Evolutionary conservation across 768 basidiomycete genomes (phyloP).

Genomic region (Xerocomellus intermedius): DNA sequence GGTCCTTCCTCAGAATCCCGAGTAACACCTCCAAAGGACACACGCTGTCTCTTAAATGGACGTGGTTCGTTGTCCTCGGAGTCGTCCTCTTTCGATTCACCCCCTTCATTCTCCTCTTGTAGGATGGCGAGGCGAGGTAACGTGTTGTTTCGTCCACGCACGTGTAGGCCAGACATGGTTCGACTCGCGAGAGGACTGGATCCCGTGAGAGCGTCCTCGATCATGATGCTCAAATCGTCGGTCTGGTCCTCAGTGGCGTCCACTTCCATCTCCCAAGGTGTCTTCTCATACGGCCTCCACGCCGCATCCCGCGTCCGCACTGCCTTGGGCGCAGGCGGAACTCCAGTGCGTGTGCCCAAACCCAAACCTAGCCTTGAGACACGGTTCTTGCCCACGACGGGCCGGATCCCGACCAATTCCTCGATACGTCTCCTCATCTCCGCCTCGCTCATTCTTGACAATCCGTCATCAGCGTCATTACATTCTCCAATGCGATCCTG

Average conservation of each 20-base stretch:
- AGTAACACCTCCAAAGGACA: not conserved
- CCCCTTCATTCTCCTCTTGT: slow-evolving; percentile 28
- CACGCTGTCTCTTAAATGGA: slow-evolving; percentile 23
- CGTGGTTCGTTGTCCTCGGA: slow-evolving; percentile 8
- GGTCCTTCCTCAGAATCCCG: not conserved
- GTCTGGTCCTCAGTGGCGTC: slow-evolving; percentile 7
- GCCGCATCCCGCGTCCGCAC: slow-evolving; percentile 22
- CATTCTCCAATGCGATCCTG: not conserved
- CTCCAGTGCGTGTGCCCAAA: slow-evolving; percentile 17
- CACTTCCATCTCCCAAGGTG: slow-evolving; percentile 28
- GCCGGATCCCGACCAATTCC: slow-evolving; percentile 54
- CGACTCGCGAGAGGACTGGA: slow-evolving; percentile 31
- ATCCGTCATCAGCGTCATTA: slow-evolving; percentile 4
- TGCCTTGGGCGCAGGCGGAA: slow-evolving; percentile 31
- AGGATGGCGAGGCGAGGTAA: slow-evolving; percentile 23
- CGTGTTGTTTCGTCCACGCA: slow-evolving; percentile 6
- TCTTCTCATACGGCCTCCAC: slow-evolving; percentile 19
- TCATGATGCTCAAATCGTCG: slow-evolving; percentile 3
- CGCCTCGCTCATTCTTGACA: slow-evolving; percentile 34
- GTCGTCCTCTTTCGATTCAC: slow-evolving; percentile 10
- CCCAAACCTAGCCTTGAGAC: slow-evolving; percentile 27
- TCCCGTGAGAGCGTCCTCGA: slow-evolving; percentile 18
- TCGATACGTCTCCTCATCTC: slow-evolving; percentile 58
- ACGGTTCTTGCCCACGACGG: slow-evolving; percentile 31
- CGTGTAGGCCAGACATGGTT: slow-evolving; percentile 4